Evolutionary conservation across 306 rosid species (phyloP).

Genomic region (Carpinus viminea): DNA sequence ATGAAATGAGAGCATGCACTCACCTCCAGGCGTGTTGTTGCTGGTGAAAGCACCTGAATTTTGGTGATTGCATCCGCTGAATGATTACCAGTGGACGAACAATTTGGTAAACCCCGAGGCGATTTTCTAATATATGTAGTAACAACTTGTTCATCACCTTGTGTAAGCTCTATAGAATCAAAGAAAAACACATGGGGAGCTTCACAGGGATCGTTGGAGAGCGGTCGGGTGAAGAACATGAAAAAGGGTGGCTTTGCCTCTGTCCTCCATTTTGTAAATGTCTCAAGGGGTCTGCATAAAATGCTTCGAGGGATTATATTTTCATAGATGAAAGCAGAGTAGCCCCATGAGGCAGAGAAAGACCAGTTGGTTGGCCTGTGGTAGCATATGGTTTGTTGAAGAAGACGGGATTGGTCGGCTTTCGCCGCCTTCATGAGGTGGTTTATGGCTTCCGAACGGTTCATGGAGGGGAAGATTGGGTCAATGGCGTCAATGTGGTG

Average conservation of each 20-base stretch:
- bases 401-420: constrained; percentile 39
- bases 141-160: neutral
- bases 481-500: constrained; percentile 50
- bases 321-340: constrained; percentile 50
- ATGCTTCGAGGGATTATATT: constrained; percentile 31
- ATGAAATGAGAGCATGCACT: neutral
- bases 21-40: constrained; percentile 27
- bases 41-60: constrained; percentile 39
- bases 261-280: constrained; percentile 36
- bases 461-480: constrained; percentile 51
- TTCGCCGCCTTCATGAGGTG: constrained; percentile 41
- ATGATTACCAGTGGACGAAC: constrained; percentile 37
- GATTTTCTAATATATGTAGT: constrained; percentile 34
- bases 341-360: constrained; percentile 57
- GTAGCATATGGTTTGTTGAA: constrained; percentile 58
- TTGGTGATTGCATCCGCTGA: constrained; percentile 41
- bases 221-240: constrained; percentile 48
- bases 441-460: constrained; percentile 39
- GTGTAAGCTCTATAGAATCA: constrained; percentile 17
- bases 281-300: constrained; percentile 46
- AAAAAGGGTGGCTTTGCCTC: constrained; percentile 20
- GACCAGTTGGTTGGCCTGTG: constrained; percentile 48
- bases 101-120: constrained; percentile 29
- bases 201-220: constrained; percentile 36
- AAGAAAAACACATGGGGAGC: constrained; percentile 48